Evolutionary conservation across 805 yeast genomes (phyloP).

Genomic region (Myxozyma melibiosi): DNA sequence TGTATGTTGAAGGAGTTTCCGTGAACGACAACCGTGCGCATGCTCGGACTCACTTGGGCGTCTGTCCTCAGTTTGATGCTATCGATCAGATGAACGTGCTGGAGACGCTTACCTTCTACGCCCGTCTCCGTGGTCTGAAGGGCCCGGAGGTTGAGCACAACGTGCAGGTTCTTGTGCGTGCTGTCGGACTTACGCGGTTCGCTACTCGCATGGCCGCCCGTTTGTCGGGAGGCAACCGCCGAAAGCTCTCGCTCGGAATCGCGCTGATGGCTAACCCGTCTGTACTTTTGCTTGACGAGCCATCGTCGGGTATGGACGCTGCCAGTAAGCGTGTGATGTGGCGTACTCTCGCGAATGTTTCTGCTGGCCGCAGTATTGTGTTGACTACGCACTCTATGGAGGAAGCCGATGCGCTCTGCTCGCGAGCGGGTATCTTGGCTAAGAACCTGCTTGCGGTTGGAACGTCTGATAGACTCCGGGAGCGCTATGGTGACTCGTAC

Average conservation of each 20-base stretch:
- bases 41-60: conserved; percentile 43
- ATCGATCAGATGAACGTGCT: conserved; percentile 43
- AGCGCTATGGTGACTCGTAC: conserved; percentile 39
- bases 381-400: conserved; percentile 46
- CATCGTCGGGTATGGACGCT: conserved; percentile 47
- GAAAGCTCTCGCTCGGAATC: conserved; percentile 43
- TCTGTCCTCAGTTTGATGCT: conserved; percentile 47
- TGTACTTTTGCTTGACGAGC: conserved; percentile 44
- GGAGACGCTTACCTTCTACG: conserved; percentile 42
- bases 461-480: conserved; percentile 37
- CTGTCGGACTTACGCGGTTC: conserved; percentile 43
- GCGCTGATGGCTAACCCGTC: conserved; percentile 45
- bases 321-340: conserved; percentile 46
- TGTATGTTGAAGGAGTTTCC: conserved; percentile 39
- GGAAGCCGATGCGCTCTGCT: conserved; percentile 44
- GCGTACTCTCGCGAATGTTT: conserved; percentile 41
- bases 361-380: conserved; percentile 42
- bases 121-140: conserved; percentile 40
- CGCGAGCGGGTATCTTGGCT: conserved; percentile 43
- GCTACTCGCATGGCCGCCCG: conserved; percentile 39
- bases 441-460: conserved; percentile 42
- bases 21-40: conserved; percentile 37
- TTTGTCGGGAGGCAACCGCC: conserved; percentile 44
- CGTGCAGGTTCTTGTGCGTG: conserved; percentile 40
- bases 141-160: conserved; percentile 35